These are phyloP conservation scores for Colletotrichum sp. DNA, from an alignment of 2,329 filamentous ascomycete species.

Conservation along the genomic window DNA sequence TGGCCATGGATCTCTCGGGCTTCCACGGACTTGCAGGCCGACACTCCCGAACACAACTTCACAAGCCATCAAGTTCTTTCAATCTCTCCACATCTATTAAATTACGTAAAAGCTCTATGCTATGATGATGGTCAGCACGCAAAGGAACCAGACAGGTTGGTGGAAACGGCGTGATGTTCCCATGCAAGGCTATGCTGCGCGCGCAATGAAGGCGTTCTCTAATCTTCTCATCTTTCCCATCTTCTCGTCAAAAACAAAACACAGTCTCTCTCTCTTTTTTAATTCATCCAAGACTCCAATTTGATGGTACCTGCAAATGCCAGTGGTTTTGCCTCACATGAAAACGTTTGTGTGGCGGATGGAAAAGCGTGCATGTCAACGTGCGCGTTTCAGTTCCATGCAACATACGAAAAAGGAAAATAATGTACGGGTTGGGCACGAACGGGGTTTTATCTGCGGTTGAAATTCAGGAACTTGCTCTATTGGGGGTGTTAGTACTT, in stretches of 20 bases:
- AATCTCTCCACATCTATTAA: neutral
- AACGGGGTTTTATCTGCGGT: conserved; percentile 46
- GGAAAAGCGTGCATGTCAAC: neutral
- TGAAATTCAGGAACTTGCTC: conserved; percentile 60
- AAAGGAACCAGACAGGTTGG: neutral
- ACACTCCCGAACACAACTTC: fast-evolving
- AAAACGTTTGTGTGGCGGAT: neutral
- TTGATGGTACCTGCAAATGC: neutral
- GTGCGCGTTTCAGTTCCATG: neutral
- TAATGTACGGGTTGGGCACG: neutral
- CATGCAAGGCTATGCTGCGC: neutral
- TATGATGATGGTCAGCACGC: neutral
- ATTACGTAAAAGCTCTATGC: neutral
- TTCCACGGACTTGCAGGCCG: neutral
- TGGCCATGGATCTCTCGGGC: too few species aligned
- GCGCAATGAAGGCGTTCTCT: conserved; percentile 2
- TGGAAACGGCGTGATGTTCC: neutral
- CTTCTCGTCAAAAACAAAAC: neutral
- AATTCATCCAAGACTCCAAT: neutral
- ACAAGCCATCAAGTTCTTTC: too few species aligned
- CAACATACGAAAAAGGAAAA: conserved; percentile 6
- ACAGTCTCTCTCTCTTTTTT: neutral
- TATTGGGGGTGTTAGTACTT: conserved; percentile 24
- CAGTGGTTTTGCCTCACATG: neutral
- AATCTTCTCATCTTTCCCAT: neutral